These are phyloP conservation scores for Penicillium egyptiacum DNA, from an alignment of 495 filamentous ascomycete genomes.

Conservation along the genomic window DNA sequence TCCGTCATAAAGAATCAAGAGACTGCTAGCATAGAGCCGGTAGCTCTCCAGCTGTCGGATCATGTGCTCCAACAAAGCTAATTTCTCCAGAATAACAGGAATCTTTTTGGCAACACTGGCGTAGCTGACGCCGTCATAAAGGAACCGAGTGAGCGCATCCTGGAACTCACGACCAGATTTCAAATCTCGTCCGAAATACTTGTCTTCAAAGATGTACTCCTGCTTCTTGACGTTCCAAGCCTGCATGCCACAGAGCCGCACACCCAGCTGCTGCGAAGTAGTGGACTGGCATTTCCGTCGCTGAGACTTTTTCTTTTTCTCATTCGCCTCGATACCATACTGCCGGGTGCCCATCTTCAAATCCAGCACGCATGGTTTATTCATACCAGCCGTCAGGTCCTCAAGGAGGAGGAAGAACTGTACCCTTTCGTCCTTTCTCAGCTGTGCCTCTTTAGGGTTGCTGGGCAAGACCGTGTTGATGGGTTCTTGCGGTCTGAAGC, in stretches of 20 bases:
- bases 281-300: slow-evolving; percentile 88
- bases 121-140: slow-evolving; percentile 86
- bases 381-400: slow-evolving; percentile 96
- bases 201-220: slow-evolving; percentile 87
- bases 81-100: slow-evolving; percentile 79
- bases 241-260: slow-evolving; percentile 93
- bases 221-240: slow-evolving; percentile 86
- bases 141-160: slow-evolving; percentile 80
- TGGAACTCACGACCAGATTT: slow-evolving; percentile 91
- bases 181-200: slow-evolving; percentile 90
- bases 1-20: slow-evolving; percentile 93
- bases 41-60: slow-evolving; percentile 78
- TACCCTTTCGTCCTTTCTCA: slow-evolving; percentile 66
- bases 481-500: slow-evolving; percentile 13
- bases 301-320: slow-evolving; percentile 92
- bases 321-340: slow-evolving; percentile 89
- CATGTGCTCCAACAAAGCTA: slow-evolving; percentile 77
- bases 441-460: slow-evolving; percentile 81
- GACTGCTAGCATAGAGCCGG: slow-evolving; percentile 92
- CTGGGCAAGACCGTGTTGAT: slow-evolving; percentile 45
- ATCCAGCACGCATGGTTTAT: slow-evolving; percentile 91
- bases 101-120: slow-evolving; percentile 78
- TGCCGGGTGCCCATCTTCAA: slow-evolving; percentile 99
- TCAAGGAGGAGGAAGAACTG: slow-evolving; percentile 95
- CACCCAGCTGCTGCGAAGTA: slow-evolving; percentile 87